A percentile compares a stretch with the other conserved stretches of the same genome.
Evolutionary conservation across 768 basidiomycete genomes (phyloP).

Genomic region (Candolleomyces efflorescens): DNA sequence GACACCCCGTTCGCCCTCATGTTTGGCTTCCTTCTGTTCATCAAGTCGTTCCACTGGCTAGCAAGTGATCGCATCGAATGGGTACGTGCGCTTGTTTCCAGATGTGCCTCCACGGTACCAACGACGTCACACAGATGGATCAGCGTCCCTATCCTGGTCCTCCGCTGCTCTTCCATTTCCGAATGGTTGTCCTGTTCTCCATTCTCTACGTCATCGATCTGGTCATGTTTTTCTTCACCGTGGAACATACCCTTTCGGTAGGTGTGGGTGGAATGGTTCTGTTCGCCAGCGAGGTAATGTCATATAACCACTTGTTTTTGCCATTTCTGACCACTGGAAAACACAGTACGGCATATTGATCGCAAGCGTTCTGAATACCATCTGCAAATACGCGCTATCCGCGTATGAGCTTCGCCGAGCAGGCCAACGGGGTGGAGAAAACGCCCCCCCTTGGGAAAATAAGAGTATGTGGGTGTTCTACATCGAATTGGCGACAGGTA

Average conservation of each 20-base stretch:
- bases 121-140: constrained; percentile 74
- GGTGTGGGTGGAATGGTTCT: constrained; percentile 91
- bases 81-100: constrained; percentile 39
- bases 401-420: constrained; percentile 80
- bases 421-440: constrained; percentile 71
- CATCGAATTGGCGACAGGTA: constrained; percentile 87
- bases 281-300: constrained; percentile 85
- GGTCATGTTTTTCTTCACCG: constrained; percentile 73
- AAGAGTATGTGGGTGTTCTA: constrained; percentile 98
- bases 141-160: constrained; percentile 89
- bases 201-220: constrained; percentile 75
- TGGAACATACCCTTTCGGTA: constrained; percentile 73
- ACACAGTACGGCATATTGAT: constrained; percentile 82
- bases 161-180: constrained; percentile 75
- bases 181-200: constrained; percentile 70
- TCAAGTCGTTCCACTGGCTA: constrained; percentile 99
- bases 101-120: background rate
- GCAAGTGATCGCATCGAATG: constrained; percentile 94
- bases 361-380: constrained; percentile 73
- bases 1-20: constrained; percentile 89
- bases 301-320: background rate
- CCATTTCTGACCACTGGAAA: constrained; percentile 1
- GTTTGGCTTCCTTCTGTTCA: constrained; percentile 91
- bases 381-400: constrained; percentile 80
- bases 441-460: constrained; percentile 92